phyloP scores from a whole-genome alignment of 257 asterid species.

The Primulina eburnea region DNA sequence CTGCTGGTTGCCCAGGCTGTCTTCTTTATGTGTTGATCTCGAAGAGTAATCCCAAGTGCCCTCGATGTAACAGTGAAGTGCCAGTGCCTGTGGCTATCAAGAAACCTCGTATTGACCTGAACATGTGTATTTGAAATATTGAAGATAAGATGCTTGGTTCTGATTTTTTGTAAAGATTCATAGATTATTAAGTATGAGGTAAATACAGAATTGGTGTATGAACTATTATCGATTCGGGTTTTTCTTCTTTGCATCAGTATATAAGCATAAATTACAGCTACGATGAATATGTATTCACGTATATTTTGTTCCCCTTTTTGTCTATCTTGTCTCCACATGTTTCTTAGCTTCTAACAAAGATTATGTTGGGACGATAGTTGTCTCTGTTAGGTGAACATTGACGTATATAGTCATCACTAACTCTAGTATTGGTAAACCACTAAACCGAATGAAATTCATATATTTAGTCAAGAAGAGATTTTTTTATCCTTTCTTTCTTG shows the following conservation, averaged over 20 bases:
- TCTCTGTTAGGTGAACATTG: no score
- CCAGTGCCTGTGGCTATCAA: conserved; percentile 32
- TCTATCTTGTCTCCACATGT: background rate
- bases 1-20: conserved; percentile 43
- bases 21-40: conserved; percentile 39
- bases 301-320: no score
- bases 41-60: conserved; percentile 41
- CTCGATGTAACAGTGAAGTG: conserved; percentile 35
- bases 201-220: conserved; percentile 36
- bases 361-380: no score
- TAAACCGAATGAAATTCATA: no score
- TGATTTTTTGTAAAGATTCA: conserved; percentile 45
- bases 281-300: background rate
- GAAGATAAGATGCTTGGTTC: conserved; percentile 4
- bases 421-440: no score
- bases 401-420: no score
- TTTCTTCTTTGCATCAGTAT: background rate
- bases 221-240: background rate
- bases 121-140: conserved; percentile 34
- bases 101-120: conserved; percentile 48
- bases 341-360: background rate
- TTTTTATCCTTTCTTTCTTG: no score
- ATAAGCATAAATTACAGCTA: no score
- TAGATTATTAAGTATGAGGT: conserved; percentile 23
- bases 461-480: no score